Evolutionary conservation across 495 filamentous ascomycete genomes (phyloP).

Genomic region (Aspergillus taichungensis): DNA sequence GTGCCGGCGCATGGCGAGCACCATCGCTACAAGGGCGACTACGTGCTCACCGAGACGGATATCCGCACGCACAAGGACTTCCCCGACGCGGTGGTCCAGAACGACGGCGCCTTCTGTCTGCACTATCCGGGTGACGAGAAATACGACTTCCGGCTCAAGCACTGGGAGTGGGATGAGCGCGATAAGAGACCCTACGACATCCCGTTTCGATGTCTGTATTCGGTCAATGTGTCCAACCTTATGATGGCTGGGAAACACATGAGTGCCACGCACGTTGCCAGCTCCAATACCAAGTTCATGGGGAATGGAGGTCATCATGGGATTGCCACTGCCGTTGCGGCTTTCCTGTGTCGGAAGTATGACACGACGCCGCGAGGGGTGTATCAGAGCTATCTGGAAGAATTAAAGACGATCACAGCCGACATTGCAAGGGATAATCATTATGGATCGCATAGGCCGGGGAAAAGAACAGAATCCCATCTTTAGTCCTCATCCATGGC

Average conservation of each 20-base stretch:
- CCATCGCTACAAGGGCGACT: not conserved
- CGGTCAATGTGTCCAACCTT: not conserved
- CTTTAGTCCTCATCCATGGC: too few relatives aligned
- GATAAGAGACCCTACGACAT: not conserved
- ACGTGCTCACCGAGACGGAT: not conserved
- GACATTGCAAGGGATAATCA: not conserved
- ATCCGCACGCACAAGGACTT: not conserved
- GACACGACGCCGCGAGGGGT: not conserved
- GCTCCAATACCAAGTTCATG: not conserved
- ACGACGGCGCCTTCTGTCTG: not conserved
- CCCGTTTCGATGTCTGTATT: not conserved
- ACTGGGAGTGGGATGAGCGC: not conserved
- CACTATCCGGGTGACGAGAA: not conserved
- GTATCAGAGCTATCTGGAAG: not conserved
- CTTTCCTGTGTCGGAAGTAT: not conserved
- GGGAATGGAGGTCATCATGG: not conserved
- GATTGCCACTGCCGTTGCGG: not conserved
- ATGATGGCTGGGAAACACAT: not conserved
- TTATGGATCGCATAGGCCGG: not conserved
- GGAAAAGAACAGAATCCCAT: too few relatives aligned
- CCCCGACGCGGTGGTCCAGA: not conserved
- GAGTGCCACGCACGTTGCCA: not conserved
- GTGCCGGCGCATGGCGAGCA: not conserved
- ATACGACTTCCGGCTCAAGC: not conserved
- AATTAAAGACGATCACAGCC: not conserved